Conservation (phyloP, 352 stramenopile genomes). For the Paralagenidium karlingii region DNA sequence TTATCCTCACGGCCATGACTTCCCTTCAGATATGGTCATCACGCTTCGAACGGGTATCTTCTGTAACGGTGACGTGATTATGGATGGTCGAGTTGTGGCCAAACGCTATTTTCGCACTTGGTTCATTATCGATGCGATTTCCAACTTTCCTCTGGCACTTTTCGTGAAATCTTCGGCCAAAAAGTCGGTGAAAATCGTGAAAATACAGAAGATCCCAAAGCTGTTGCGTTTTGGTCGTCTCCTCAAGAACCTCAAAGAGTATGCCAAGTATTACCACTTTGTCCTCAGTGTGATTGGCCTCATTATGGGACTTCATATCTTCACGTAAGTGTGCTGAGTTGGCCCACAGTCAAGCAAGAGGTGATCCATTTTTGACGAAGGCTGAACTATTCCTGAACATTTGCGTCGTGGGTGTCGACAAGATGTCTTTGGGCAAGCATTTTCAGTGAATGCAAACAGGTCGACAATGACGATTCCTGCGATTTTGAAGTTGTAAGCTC, state of each 20-base stretch:
- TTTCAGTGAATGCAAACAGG: slow-evolving; percentile 48
- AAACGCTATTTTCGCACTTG: slow-evolving; percentile 60
- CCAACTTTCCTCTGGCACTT: slow-evolving; percentile 67
- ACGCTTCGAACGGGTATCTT: slow-evolving; percentile 68
- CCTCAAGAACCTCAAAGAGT: slow-evolving; percentile 67
- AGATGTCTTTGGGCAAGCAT: slow-evolving; percentile 55
- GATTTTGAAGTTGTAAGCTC: slow-evolving; percentile 1
- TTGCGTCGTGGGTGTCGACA: not conserved
- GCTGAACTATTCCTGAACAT: not conserved
- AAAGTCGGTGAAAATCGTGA: slow-evolving; percentile 74
- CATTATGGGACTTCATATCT: slow-evolving; percentile 50
- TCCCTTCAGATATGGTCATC: slow-evolving; percentile 51
- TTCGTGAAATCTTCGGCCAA: slow-evolving; percentile 36
- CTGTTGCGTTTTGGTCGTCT: slow-evolving; percentile 56
- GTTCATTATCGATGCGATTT: slow-evolving; percentile 77
- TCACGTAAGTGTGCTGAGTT: slow-evolving; percentile 18
- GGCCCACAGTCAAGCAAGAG: not conserved
- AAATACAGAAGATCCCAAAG: slow-evolving; percentile 79
- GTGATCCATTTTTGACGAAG: not conserved
- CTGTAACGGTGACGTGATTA: slow-evolving; percentile 64
- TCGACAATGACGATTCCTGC: slow-evolving; percentile 15
- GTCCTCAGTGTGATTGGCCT: slow-evolving; percentile 53
- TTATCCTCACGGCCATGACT: not conserved
- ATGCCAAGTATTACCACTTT: slow-evolving; percentile 79
- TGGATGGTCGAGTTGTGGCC: slow-evolving; percentile 47